Percentiles rank a stretch among this genome's conserved stretches.
Conservation (phyloP, 345 rosid species). For the Pugionium cornutum region DNA sequence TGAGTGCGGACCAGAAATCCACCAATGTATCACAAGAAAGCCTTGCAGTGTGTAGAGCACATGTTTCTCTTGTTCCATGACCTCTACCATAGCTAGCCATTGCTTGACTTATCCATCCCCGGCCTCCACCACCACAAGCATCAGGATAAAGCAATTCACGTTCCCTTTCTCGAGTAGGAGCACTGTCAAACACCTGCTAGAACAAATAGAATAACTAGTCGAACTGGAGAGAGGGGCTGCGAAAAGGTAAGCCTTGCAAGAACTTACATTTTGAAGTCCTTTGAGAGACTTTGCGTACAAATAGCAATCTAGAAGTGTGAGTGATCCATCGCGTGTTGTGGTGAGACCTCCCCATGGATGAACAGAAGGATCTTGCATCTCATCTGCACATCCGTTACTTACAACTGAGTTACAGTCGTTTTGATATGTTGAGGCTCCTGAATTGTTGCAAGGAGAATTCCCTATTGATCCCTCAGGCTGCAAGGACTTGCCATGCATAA, state of each 20-base stretch:
- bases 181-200: conserved; percentile 91
- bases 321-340: conserved; percentile 79
- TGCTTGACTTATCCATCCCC: conserved; percentile 99
- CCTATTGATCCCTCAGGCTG: conserved; percentile 60
- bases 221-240: conserved; percentile 4
- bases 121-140: conserved; percentile 99
- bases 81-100: conserved; percentile 81
- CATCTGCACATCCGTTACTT: conserved; percentile 55
- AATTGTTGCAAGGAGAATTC: conserved; percentile 42
- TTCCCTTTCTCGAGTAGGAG: conserved; percentile 87
- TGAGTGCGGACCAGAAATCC: conserved; percentile 92
- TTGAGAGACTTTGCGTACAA: conserved; percentile 70
- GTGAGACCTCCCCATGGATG: conserved; percentile 99
- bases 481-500: conserved; percentile 80
- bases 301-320: conserved; percentile 86
- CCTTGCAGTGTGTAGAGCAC: conserved; percentile 95
- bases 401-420: conserved; percentile 46
- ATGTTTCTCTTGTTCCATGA: conserved; percentile 94
- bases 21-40: conserved; percentile 96
- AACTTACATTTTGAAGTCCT: conserved; percentile 80
- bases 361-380: conserved; percentile 80
- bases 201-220: conserved; percentile 45
- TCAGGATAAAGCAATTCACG: conserved; percentile 96
- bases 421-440: conserved; percentile 45
- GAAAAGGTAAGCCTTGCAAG: neutral